These are phyloP conservation scores for Aspergillus versicolor DNA, from an alignment of 2,329 filamentous ascomycete species.

Conservation along the genomic window DNA sequence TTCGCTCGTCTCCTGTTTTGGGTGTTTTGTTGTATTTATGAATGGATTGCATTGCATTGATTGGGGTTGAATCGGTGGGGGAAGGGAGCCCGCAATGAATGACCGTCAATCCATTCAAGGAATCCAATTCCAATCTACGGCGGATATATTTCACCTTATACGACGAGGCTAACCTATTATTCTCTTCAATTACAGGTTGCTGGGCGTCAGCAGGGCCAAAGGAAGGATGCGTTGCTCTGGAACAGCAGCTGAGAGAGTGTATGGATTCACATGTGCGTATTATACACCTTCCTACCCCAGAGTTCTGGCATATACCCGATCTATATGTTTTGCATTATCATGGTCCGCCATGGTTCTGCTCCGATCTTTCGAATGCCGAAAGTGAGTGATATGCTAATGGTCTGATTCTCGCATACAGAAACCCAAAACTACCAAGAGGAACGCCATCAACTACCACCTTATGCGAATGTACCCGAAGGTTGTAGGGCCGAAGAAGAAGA, in stretches of 20 bases:
- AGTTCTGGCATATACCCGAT: too few relatives aligned
- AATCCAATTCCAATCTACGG: background rate
- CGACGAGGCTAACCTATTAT: background rate
- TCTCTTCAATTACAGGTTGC: constrained; percentile 36
- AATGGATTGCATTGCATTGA: constrained; percentile 18
- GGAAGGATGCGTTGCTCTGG: constrained; percentile 60
- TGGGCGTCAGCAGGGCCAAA: constrained; percentile 48
- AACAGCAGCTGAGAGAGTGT: constrained; percentile 61
- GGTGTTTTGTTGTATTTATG: constrained; percentile 14
- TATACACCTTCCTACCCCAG: constrained; percentile 22
- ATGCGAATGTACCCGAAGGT: constrained; percentile 72
- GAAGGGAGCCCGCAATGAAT: background rate
- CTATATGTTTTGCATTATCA: background rate
- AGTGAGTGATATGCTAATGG: background rate
- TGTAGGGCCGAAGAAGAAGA: constrained; percentile 68
- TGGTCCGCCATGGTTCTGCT: background rate
- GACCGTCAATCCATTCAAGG: background rate
- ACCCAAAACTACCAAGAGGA: constrained; percentile 61
- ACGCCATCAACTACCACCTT: constrained; percentile 88
- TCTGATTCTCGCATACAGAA: constrained; percentile 44
- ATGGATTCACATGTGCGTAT: constrained; percentile 77
- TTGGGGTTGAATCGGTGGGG: background rate
- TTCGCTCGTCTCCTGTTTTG: constrained; percentile 8
- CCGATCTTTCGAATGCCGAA: background rate
- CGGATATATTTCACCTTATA: background rate